phyloP scores from a whole-genome alignment of 495 filamentous ascomycete species.

The Neurospora sp. region DNA sequence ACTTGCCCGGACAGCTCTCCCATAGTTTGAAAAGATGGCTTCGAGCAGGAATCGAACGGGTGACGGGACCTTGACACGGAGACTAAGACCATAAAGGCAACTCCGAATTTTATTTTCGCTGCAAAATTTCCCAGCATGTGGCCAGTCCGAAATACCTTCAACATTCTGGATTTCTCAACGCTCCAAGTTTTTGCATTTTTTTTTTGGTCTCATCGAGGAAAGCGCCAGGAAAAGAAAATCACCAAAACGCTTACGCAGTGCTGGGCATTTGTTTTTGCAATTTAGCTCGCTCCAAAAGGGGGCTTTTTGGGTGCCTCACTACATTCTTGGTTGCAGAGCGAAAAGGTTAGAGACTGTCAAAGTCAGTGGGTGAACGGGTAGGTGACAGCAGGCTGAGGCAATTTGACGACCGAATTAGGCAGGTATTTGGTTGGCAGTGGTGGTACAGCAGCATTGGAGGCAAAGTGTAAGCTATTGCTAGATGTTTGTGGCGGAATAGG shows the following conservation, averaged over 20 bases:
- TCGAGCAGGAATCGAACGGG: not conserved
- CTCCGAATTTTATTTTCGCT: not conserved
- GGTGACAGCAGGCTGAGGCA: not conserved
- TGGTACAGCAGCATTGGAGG: not conserved
- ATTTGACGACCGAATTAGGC: not conserved
- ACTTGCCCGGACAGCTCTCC: not conserved
- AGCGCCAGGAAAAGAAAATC: not conserved
- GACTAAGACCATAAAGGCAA: not conserved
- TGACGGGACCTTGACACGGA: not conserved
- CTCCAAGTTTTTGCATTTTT: not conserved
- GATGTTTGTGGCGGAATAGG: not conserved
- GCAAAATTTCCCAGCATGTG: not conserved
- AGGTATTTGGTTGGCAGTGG: not conserved
- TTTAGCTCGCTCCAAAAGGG: not conserved
- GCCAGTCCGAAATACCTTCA: not conserved
- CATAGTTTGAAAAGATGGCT: not conserved
- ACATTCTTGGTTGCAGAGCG: not conserved
- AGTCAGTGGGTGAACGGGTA: not conserved
- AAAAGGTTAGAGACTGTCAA: not conserved
- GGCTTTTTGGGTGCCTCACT: not conserved
- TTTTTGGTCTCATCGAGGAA: not conserved
- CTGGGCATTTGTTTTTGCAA: not conserved
- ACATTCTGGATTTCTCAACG: not conserved
- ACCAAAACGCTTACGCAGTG: not conserved
- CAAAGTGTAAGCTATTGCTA: not conserved